phyloP scores from a whole-genome alignment of 2,329 filamentous ascomycete species.

The Pseudogymnoascus sp. region DNA sequence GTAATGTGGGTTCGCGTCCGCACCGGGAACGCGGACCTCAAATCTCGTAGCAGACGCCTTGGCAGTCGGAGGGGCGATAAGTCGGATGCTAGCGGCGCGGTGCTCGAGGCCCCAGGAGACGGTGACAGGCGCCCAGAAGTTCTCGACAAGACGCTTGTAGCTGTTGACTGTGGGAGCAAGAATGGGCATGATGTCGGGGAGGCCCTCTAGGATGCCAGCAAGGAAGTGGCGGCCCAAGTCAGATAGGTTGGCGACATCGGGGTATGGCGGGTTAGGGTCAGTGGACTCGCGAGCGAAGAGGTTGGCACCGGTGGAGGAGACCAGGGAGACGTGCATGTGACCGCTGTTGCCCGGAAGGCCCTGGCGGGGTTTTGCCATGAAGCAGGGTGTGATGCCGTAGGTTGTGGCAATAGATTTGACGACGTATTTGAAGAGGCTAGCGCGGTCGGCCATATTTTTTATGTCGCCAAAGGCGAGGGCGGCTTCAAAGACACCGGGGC shows the following conservation, averaged over 20 bases:
- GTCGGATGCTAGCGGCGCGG: conserved; percentile 78
- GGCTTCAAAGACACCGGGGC: conserved; percentile 90
- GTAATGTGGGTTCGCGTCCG: conserved; percentile 82
- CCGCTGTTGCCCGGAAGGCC: conserved; percentile 91
- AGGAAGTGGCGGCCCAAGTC: conserved; percentile 90
- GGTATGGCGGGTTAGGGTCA: conserved; percentile 63
- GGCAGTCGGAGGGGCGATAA: conserved; percentile 81
- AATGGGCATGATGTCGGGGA: conserved; percentile 93
- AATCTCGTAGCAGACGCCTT: conserved; percentile 83
- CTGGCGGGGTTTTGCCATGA: conserved; percentile 95
- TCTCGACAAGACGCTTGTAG: conserved; percentile 96
- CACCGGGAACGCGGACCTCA: conserved; percentile 88
- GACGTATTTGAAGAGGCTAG: conserved; percentile 85
- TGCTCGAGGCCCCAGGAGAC: conserved; percentile 97
- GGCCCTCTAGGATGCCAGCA: conserved; percentile 76
- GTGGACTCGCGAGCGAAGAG: conserved; percentile 66
- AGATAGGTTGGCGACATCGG: conserved; percentile 71
- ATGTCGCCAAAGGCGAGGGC: conserved; percentile 88
- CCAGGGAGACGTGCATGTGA: conserved; percentile 88
- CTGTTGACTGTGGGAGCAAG: conserved; percentile 93
- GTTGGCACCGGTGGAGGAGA: conserved; percentile 70
- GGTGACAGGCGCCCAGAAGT: conserved; percentile 97
- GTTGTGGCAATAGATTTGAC: conserved; percentile 83
- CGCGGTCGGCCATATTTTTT: conserved; percentile 82
- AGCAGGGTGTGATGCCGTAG: conserved; percentile 89